Conservation (phyloP, 352 stramenopile species). For the Sclerospora graminicola region DNA sequence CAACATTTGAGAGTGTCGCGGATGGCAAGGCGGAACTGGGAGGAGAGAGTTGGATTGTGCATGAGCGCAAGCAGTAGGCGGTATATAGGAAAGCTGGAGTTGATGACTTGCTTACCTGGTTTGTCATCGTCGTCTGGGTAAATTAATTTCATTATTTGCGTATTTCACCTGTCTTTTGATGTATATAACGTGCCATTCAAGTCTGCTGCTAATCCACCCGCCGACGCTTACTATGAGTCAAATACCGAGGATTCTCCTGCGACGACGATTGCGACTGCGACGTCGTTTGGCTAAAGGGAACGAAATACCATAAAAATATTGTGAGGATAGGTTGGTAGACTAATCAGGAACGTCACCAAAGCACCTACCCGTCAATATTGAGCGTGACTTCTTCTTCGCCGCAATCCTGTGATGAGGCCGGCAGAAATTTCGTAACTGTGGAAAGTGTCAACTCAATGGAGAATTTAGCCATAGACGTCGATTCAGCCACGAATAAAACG, state of each 20-base stretch:
- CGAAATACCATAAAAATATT: too few relatives aligned
- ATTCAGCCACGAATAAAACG: slow-evolving; percentile 63
- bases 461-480: slow-evolving; percentile 56
- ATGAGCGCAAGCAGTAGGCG: slow-evolving; percentile 20
- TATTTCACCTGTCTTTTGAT: slow-evolving; percentile 4
- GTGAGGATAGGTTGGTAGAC: too few relatives aligned
- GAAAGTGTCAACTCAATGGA: slow-evolving; percentile 75
- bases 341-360: too few relatives aligned
- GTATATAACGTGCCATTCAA: background rate
- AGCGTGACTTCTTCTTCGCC: slow-evolving; percentile 31
- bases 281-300: slow-evolving; percentile 8
- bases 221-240: slow-evolving; percentile 49
- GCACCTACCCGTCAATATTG: slow-evolving; percentile 11
- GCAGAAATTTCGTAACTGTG: slow-evolving; percentile 70
- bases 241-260: slow-evolving; percentile 43
- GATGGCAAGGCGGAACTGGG: slow-evolving; percentile 32
- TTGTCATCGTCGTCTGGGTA: slow-evolving; percentile 7
- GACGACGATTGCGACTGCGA: slow-evolving; percentile 35
- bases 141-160: slow-evolving; percentile 25
- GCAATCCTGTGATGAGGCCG: slow-evolving; percentile 42
- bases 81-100: background rate
- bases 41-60: slow-evolving; percentile 48
- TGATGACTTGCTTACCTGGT: background rate
- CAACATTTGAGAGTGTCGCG: slow-evolving; percentile 49
- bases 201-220: slow-evolving; percentile 22